Evolutionary conservation across 768 basidiomycete genomes (phyloP), one percentile per base, ranked within the genome.

Genomic region (Russula dissimulans): DNA sequence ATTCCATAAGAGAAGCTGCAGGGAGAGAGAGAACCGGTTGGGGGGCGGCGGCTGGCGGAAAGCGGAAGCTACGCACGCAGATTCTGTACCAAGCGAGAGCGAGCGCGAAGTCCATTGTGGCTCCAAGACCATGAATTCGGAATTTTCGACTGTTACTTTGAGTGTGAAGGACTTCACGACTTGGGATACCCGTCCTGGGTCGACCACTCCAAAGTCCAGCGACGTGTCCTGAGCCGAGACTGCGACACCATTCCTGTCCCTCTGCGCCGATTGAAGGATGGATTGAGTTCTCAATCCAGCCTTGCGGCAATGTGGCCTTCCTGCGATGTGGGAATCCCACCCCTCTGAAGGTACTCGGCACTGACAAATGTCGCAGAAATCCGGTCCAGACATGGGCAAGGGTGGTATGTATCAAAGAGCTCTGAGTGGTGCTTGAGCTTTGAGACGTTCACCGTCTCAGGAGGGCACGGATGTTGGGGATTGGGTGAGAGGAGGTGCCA

Each of bases 241-340:
- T n/a, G 58, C 26, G 10, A 59, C 26, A 1, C 52, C 58, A 46
- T 54, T 59, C 44, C 51, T 59, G 26, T 54, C 44, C 7, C 29
- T 38, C 31, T 47, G 43, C 7, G 58, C 43, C 4, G 51, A 59
- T 32, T 53, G 12, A 22, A 59, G 58, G 11, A 47, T 29, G 3
- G 26, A 17, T n/a, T 32, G 7, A 14, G 43, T 41, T 26, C 58
- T 52, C 38, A 47, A 10, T 15, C 50, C 36, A 22, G 36, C 51
- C 14, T 47, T 59, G 43, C 52, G 58, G 29, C 58, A 54, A 41
- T 59, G 58, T 6, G 26, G 6, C 38, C 41, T 59, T n/a, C 58
- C 58, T 15, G 7, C 31, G 5, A 39, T 12, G 34, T 59, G 58
- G 10, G 29, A 4, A 10, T 51, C 36, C 58, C 58, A 59, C 9